Conservation (phyloP, 1,284 basidiomycete species). For the Apiotrichum laibachii region DNA sequence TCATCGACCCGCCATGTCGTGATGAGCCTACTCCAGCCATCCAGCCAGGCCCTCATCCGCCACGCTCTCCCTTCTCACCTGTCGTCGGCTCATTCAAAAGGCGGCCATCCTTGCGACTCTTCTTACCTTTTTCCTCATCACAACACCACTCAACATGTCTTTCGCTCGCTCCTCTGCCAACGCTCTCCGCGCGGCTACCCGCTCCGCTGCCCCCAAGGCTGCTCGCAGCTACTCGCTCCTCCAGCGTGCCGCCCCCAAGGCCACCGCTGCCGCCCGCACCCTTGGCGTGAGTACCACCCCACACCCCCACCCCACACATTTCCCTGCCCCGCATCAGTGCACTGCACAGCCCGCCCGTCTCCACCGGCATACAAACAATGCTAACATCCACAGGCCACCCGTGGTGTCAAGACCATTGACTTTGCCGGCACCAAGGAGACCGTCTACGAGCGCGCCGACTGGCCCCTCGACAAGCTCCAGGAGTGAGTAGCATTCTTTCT, state of each 20-base stretch:
- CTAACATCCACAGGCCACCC: constrained; percentile 48
- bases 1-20: too few species aligned
- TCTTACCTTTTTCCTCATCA: constrained; percentile 5
- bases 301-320: neutral
- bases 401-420: constrained; percentile 95
- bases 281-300: constrained; percentile 40
- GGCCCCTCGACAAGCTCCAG: constrained; percentile 96
- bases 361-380: too few species aligned
- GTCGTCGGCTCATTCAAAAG: neutral
- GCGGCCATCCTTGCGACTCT: neutral
- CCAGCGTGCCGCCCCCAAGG: constrained; percentile 56
- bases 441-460: constrained; percentile 97
- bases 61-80: neutral
- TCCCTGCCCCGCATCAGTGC: neutral
- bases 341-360: neutral
- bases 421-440: constrained; percentile 94
- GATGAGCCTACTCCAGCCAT: too few species aligned
- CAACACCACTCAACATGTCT: constrained; percentile 36
- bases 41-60: too few species aligned
- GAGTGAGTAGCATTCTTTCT: constrained; percentile 55
- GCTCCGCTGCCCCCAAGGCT: constrained; percentile 45
- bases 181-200: constrained; percentile 53
- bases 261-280: constrained; percentile 38
- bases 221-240: constrained; percentile 70
- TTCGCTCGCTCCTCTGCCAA: constrained; percentile 42